Conservation (phyloP, 495 filamentous ascomycete genomes). For the Xylaria bambusicola region DNA sequence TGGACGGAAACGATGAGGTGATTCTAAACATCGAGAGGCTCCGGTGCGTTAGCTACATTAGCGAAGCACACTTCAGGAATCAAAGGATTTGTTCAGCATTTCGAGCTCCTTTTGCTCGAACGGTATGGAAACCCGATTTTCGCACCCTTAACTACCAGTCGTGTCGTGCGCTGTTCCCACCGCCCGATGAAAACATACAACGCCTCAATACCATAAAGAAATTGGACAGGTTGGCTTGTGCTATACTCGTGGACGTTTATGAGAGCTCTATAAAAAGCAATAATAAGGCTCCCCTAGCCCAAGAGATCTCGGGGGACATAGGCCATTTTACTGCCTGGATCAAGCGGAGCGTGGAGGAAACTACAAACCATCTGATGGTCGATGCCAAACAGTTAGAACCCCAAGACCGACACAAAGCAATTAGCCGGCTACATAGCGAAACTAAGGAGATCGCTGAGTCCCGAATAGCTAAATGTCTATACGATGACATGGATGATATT, state of each 20-base stretch:
- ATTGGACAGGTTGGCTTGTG: not conserved
- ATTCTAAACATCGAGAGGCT: slow-evolving; percentile 9
- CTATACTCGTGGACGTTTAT: slow-evolving; percentile 5
- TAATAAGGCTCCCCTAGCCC: not conserved
- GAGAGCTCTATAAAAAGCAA: not conserved
- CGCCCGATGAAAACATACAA: slow-evolving; percentile 9
- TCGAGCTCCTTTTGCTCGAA: slow-evolving; percentile 11
- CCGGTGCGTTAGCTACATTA: slow-evolving; percentile 6
- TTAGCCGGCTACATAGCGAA: not conserved
- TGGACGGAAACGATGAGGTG: not conserved
- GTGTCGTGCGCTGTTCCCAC: slow-evolving; percentile 9
- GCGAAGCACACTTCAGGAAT: not conserved
- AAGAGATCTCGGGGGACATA: not conserved
- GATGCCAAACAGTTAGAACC: slow-evolving; percentile 3
- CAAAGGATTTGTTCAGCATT: not conserved
- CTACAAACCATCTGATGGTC: not conserved
- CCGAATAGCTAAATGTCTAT: slow-evolving; percentile 2
- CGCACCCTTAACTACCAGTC: slow-evolving; percentile 8
- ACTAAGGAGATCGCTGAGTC: not conserved
- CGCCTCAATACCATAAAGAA: not conserved
- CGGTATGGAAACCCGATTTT: slow-evolving; percentile 24
- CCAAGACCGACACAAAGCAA: not conserved
- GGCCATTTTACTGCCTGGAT: slow-evolving; percentile 16
- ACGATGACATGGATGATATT: slow-evolving; percentile 36
- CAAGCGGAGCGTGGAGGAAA: not conserved